Percentiles rank a stretch among this genome's conserved stretches.
Conservation (phyloP, 2,329 filamentous ascomycete genomes). For the Apiospora hydei region DNA sequence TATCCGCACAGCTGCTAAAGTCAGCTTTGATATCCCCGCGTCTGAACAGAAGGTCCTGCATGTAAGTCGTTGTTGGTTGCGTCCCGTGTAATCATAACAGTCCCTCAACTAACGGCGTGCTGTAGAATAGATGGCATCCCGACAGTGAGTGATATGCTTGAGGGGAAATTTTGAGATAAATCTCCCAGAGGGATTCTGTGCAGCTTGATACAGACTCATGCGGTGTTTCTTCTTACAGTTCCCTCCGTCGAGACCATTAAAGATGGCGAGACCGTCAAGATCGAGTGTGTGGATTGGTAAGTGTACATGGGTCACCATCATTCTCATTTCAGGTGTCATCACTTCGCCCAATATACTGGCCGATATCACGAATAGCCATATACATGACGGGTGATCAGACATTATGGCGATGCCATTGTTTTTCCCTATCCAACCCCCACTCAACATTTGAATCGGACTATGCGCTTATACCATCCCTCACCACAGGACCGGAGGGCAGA, state of each 20-base stretch:
- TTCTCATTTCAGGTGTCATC: slow-evolving; percentile 36
- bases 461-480: background rate
- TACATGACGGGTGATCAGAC: background rate
- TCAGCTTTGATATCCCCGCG: slow-evolving; percentile 76
- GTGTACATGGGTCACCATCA: background rate
- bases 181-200: background rate
- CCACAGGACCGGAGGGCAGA: slow-evolving; percentile 75
- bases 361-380: background rate
- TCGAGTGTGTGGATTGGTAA: slow-evolving; percentile 86
- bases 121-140: slow-evolving; percentile 91
- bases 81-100: slow-evolving; percentile 24
- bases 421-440: background rate
- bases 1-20: slow-evolving; percentile 76
- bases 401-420: background rate
- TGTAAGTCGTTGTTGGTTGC: slow-evolving; percentile 54
- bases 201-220: background rate
- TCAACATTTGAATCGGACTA: no score
- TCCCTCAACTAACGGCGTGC: background rate
- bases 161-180: background rate
- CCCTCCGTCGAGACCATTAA: slow-evolving; percentile 77
- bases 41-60: slow-evolving; percentile 74
- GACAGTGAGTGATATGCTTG: slow-evolving; percentile 66
- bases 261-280: slow-evolving; percentile 88
- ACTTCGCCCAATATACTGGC: background rate
- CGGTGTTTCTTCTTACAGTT: slow-evolving; percentile 56